Evolutionary conservation across 2,329 filamentous ascomycete genomes (phyloP).

Genomic region (Colletotrichum australisinense): DNA sequence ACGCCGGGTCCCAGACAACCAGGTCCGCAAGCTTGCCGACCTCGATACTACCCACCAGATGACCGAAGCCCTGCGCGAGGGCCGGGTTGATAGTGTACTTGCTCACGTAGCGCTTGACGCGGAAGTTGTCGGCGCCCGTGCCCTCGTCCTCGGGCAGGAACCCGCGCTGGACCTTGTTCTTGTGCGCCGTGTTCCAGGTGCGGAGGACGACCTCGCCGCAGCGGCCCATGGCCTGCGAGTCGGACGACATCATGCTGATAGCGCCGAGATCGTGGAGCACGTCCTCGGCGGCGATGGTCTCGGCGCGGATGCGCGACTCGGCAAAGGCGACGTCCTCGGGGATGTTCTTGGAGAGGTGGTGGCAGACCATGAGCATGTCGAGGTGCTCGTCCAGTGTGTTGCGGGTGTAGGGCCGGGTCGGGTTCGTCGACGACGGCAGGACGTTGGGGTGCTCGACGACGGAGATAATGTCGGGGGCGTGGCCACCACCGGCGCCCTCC

Average conservation of each 20-base stretch:
- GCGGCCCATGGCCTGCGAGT: conserved; percentile 96
- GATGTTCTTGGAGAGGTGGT: conserved; percentile 92
- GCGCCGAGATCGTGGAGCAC: conserved; percentile 94
- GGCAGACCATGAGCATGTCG: conserved; percentile 99
- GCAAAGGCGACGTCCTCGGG: conserved; percentile 97
- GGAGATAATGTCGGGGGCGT: conserved; percentile 95
- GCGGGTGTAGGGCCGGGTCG: conserved; percentile 87
- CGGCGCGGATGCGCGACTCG: conserved; percentile 91
- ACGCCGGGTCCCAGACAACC: conserved; percentile 85
- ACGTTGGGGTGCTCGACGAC: conserved; percentile 92
- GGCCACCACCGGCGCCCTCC: conserved; percentile 93
- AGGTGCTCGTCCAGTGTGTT: conserved; percentile 97
- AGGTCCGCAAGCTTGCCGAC: conserved; percentile 91
- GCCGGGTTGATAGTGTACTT: conserved; percentile 98
- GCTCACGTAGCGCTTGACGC: conserved; percentile 91
- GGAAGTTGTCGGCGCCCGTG: conserved; percentile 86
- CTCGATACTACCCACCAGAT: conserved; percentile 88
- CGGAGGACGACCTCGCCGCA: conserved; percentile 93
- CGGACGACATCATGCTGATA: conserved; percentile 97
- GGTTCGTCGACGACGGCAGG: conserved; percentile 90
- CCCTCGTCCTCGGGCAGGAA: conserved; percentile 80
- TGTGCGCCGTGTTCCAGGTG: conserved; percentile 97
- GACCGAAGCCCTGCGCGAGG: conserved; percentile 88
- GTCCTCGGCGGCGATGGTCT: conserved; percentile 97
- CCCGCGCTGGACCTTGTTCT: conserved; percentile 92